Evolutionary conservation across 228 moss, liverwort and hornwort genomes (phyloP), one percentile per base, ranked within the genome.

Genomic region (Sphagnum fallax): DNA sequence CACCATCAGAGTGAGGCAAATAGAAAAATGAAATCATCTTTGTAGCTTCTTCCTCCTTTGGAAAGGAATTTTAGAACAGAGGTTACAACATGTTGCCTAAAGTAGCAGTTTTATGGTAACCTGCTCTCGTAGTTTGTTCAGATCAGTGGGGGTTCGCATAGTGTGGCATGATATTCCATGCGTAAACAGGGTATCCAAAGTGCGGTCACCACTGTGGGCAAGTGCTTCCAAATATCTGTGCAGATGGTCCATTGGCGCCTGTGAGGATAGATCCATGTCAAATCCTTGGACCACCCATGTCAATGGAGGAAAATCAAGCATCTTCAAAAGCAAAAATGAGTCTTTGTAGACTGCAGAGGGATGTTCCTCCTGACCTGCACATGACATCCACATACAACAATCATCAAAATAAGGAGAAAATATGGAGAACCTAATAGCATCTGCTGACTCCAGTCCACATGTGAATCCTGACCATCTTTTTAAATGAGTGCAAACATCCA

Each of bases 281-380:
- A 95, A 95, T 60, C 95, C 95, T 78, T 95, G 95, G 5, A 95
- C 95, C 47, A 92, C 95, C 95, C 95, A 95, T 47, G 95, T 95
- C 58, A 95, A 90, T 65, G 95, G 90, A 51, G 95, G 95, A 64
- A 95, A 95, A 61, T 89, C 79, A 12, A 95, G 84, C 51, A 92
- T 95, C 77, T 89, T 95, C 72, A 95, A 70, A 5, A 95, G 82
- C 13, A 95, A 75, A 51, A 83, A 77, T 14, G 92, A 90, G 65
- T 95, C 90, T 73, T 90, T 83, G 73, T 85, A 87, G 52, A 89
- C 73, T 48, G 90, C 90, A 57, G 77, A 79, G 5, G 87, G 79
- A 61, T 79, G 77, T 48, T 85, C 85, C 70, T 83, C 74, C 72
- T 92, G 87, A 77, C 86, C 92, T 92, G 88, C 50, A 80, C 53